These are phyloP conservation scores for Fraxinus baroniana DNA, from an alignment of 305 asterid species.

Conservation along the genomic window DNA sequence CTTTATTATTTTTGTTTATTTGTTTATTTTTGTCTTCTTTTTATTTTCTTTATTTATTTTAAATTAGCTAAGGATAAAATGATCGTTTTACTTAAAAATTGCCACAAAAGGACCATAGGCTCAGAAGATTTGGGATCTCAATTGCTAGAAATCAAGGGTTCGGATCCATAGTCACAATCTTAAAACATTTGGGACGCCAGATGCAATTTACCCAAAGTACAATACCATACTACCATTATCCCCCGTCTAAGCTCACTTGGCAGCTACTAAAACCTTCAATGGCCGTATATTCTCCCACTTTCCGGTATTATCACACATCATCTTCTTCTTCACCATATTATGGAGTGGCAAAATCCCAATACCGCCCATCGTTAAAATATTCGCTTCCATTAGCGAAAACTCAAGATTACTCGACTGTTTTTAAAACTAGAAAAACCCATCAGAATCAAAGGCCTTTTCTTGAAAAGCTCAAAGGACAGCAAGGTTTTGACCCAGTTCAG, in stretches of 20 bases:
- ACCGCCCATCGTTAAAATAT: neutral
- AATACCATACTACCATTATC: neutral
- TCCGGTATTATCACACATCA: neutral
- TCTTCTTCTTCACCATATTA: neutral
- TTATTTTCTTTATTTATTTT: too few species aligned
- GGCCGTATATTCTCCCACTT: neutral
- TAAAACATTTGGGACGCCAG: neutral
- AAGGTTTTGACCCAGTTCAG: constrained; percentile 16
- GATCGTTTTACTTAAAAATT: neutral
- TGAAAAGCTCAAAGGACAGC: neutral
- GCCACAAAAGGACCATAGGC: neutral
- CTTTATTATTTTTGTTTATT: too few species aligned
- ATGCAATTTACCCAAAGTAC: neutral
- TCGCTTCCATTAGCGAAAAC: neutral
- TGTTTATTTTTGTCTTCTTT: too few species aligned
- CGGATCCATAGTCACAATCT: neutral
- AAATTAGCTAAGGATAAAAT: neutral
- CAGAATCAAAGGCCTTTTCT: neutral
- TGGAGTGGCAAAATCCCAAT: neutral
- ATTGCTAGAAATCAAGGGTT: neutral
- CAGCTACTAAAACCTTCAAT: neutral
- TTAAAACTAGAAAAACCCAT: neutral
- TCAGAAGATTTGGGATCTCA: neutral
- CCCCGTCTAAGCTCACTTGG: neutral
- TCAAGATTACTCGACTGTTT: neutral